Evolutionary conservation across 148 eudicot species (phyloP).

Genomic region (Camellia granthamiana): DNA sequence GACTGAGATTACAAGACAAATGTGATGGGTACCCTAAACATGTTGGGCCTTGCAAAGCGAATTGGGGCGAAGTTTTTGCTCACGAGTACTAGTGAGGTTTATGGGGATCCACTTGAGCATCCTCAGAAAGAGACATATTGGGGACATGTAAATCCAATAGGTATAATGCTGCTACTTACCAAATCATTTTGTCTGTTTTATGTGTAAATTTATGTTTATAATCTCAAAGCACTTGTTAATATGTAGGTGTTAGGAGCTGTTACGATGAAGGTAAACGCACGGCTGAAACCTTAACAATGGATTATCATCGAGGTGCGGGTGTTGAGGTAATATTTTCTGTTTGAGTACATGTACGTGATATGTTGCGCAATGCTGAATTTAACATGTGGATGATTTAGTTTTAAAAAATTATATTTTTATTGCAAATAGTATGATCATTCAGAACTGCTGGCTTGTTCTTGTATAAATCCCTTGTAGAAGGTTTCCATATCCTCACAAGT

Average conservation of each 20-base stretch:
- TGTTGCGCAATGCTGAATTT: too few species aligned
- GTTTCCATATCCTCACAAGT: neutral
- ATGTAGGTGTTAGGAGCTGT: conserved; percentile 73
- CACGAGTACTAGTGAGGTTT: conserved; percentile 82
- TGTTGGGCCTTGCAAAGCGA: conserved; percentile 86
- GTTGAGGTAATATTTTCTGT: conserved; percentile 51
- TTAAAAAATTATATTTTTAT: neutral
- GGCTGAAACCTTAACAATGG: conserved; percentile 85
- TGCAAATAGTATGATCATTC: neutral
- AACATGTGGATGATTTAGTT: too few species aligned
- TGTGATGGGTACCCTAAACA: conserved; percentile 84
- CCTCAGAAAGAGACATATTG: conserved; percentile 89
- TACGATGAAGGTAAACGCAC: conserved; percentile 87
- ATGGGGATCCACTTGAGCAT: conserved; percentile 91
- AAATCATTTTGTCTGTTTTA: neutral
- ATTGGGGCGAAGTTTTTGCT: conserved; percentile 79
- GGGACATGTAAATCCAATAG: conserved; percentile 90
- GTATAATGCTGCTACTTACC: conserved; percentile 23
- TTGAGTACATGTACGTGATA: too few species aligned
- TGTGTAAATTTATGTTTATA: neutral
- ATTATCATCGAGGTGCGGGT: conserved; percentile 78
- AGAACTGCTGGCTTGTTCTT: neutral
- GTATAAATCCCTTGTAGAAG: conserved; percentile 3
- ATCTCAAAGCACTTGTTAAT: conserved; percentile 11
- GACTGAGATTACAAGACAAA: conserved; percentile 72